Percentiles rank a stretch among this genome's conserved stretches.
These are phyloP conservation scores for Salvia sclarea DNA, from an alignment of 305 asterid species.

Conservation along the genomic window DNA sequence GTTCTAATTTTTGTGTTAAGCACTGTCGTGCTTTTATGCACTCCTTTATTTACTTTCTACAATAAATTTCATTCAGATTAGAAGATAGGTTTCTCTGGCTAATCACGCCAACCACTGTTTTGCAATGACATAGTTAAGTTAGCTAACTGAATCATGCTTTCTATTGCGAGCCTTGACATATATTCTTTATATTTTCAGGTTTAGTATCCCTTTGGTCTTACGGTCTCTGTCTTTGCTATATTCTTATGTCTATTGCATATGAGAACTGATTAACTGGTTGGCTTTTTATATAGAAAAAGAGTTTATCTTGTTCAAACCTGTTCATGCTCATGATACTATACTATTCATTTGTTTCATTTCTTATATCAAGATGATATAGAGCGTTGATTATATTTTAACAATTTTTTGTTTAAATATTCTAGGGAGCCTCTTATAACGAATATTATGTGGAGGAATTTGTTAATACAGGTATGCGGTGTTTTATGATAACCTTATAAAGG, in stretches of 20 bases:
- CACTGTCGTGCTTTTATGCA: neutral
- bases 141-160: neutral
- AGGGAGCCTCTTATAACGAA: constrained; percentile 98
- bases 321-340: constrained; percentile 11
- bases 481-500: neutral
- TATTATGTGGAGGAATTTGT: constrained; percentile 95
- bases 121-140: neutral
- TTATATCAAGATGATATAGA: no score
- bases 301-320: neutral
- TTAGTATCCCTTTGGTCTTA: neutral
- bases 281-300: neutral
- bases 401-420: constrained; percentile 26
- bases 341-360: neutral
- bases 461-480: constrained; percentile 65
- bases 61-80: neutral
- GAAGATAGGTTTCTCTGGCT: neutral
- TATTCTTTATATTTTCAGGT: neutral
- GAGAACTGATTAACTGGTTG: neutral
- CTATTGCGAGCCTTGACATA: neutral
- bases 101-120: neutral
- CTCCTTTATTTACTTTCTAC: neutral
- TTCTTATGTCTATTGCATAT: neutral
- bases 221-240: neutral
- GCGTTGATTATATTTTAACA: constrained; percentile 24
- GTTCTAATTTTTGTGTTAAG: neutral